phyloP scores from a whole-genome alignment of 2,329 filamentous ascomycete species.

The Stagonosporopsis cucurbitacearum region DNA sequence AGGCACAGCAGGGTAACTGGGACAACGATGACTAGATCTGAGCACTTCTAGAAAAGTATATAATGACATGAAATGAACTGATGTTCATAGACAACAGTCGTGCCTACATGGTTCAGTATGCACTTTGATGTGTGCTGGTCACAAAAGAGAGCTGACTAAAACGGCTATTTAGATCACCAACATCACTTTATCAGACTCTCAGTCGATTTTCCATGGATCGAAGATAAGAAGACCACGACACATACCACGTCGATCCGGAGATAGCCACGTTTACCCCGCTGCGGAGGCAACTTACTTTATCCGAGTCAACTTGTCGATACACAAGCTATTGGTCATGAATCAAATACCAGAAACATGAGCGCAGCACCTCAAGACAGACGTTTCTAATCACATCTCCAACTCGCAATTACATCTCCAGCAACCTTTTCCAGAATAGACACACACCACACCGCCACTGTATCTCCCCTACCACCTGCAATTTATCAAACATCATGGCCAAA shows the following conservation, averaged over 20 bases:
- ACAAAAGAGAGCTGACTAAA: neutral
- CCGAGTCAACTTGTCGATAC: neutral
- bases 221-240: slow-evolving; percentile 1
- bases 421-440: neutral
- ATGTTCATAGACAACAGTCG: neutral
- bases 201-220: neutral
- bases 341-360: neutral
- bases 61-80: slow-evolving; percentile 12
- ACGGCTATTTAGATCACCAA: neutral
- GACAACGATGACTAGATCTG: slow-evolving; percentile 64
- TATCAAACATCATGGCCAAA: neutral
- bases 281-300: slow-evolving; percentile 21
- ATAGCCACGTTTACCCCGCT: slow-evolving; percentile 26
- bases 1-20: slow-evolving; percentile 75
- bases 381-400: neutral
- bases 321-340: too few species aligned
- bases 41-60: neutral
- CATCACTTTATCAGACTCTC: neutral
- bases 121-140: neutral
- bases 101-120: neutral
- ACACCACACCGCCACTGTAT: neutral
- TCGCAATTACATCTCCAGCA: neutral
- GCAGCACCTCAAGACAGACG: neutral
- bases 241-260: slow-evolving; percentile 5
- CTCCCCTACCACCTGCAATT: neutral